Conservation (phyloP, 495 filamentous ascomycete genomes). For the Margaritispora aquatica region DNA sequence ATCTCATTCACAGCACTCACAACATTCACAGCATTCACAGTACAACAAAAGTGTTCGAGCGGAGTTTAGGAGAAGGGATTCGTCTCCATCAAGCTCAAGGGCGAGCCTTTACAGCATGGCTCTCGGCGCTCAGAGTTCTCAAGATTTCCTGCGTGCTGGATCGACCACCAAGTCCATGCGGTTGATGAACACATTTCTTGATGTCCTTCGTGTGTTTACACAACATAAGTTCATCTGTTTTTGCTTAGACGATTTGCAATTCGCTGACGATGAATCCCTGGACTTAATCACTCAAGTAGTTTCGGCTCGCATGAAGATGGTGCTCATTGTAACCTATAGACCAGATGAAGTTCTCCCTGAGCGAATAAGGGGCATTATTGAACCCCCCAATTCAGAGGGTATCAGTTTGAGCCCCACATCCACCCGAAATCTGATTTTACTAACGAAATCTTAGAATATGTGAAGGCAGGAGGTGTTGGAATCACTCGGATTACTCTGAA, state of each 20-base stretch:
- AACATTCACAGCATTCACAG: too few relatives aligned
- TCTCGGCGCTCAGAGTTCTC: slow-evolving; percentile 44
- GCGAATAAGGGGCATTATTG: slow-evolving; percentile 38
- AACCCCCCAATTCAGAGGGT: slow-evolving; percentile 41
- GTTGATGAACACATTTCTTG: slow-evolving; percentile 76
- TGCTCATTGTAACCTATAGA: slow-evolving; percentile 64
- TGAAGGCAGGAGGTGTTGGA: slow-evolving; percentile 22
- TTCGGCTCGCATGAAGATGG: slow-evolving; percentile 63
- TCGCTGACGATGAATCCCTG: slow-evolving; percentile 77
- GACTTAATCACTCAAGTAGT: slow-evolving; percentile 75
- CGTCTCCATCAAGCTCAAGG: slow-evolving; percentile 19
- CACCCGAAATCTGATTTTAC: slow-evolving; percentile 2
- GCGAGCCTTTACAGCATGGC: slow-evolving; percentile 18
- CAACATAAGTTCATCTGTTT: slow-evolving; percentile 75
- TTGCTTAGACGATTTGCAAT: slow-evolving; percentile 81
- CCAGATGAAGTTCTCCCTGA: slow-evolving; percentile 45
- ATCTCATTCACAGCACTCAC: not conserved
- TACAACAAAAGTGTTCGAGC: slow-evolving; percentile 23
- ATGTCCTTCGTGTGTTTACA: slow-evolving; percentile 73
- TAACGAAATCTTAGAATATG: slow-evolving; percentile 18
- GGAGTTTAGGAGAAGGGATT: slow-evolving; percentile 15
- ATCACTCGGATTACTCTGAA: slow-evolving; percentile 59
- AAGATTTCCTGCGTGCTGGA: slow-evolving; percentile 65
- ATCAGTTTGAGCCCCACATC: slow-evolving; percentile 20
- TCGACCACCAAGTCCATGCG: slow-evolving; percentile 67